Evolutionary conservation across 371 early-diverging fungal genomes (phyloP).

Genomic region (Apophysomyces variabilis): DNA sequence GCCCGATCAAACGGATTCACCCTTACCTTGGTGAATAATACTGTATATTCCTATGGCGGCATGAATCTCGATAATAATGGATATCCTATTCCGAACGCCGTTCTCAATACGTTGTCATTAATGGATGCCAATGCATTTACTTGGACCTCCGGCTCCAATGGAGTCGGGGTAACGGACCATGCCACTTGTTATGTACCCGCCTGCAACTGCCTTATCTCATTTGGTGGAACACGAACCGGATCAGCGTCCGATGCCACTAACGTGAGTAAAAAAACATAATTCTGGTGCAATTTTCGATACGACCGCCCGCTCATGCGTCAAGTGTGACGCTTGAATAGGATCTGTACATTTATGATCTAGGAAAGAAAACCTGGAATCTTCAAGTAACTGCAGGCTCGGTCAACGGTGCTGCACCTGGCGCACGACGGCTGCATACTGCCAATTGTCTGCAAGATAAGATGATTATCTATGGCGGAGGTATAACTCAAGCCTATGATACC

Average conservation of each 20-base stretch:
- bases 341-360: slow-evolving; percentile 44
- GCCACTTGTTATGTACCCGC: slow-evolving; percentile 26
- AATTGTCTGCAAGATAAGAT: slow-evolving; percentile 46
- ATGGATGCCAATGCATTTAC: slow-evolving; percentile 27
- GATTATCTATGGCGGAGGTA: slow-evolving; percentile 55
- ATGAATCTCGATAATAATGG: slow-evolving; percentile 20
- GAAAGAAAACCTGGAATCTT: slow-evolving; percentile 39
- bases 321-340: slow-evolving; percentile 14
- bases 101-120: slow-evolving; percentile 19
- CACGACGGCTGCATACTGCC: slow-evolving; percentile 47
- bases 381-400: slow-evolving; percentile 30
- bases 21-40: slow-evolving; percentile 22
- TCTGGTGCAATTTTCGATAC: slow-evolving; percentile 10
- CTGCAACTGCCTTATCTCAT: slow-evolving; percentile 27
- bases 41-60: slow-evolving; percentile 28
- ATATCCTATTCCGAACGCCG: slow-evolving; percentile 13
- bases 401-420: slow-evolving; percentile 35
- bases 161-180: slow-evolving; percentile 25
- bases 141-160: slow-evolving; percentile 24
- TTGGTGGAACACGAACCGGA: slow-evolving; percentile 31
- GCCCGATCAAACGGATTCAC: slow-evolving; percentile 19
- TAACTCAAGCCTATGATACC: slow-evolving; percentile 41
- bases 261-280: background rate
- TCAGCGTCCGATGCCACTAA: slow-evolving; percentile 8
- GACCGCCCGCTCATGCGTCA: slow-evolving; percentile 9